Evolutionary conservation across 169 alveolate genomes (phyloP), one percentile per base, ranked within the genome.

Genomic region (Plasmodium fragile): DNA sequence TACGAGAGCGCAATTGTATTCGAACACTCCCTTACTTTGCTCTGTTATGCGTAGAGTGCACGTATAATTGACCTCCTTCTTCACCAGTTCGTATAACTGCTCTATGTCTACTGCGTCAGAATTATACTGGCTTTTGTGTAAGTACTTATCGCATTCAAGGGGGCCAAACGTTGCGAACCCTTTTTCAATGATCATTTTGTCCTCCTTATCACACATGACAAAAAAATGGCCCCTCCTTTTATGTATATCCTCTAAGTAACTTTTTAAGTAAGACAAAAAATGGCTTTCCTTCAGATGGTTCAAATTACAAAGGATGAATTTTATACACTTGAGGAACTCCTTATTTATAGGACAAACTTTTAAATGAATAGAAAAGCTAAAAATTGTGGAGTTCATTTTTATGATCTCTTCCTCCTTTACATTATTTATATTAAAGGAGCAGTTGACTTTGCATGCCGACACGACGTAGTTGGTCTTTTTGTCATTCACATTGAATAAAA

Each of bases 371-470:
- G 90, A 36, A 34, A 89, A 89, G 0, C 25, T 78, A 10, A 11
- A 52, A 30, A 11, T 25, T 78, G 55, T 13, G 22, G 85, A 41
- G 34, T 39, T 78, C 72, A 89, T 77, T 32, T 89, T 89, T 55
- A 89, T 89, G 13, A 77, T 4, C 30, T 89, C 94, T 11, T 89
- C 94, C 22, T 78, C 90, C 49, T 89, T 89, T 22, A 89, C 71
- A 34, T 55, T 78, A 78, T 89, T 89, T 43, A 89, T 78, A 34
- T 78, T 78, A 78, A 89, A 89, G 53, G 59, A 78, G 52, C 87
- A 89, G 72, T 89, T 89, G 22, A 89, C 36, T 59, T 89, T 89
- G 55, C 94, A 78, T 28, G 82, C 71, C 7, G 94, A 72, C 22
- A 89, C 45, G 18, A 89, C 28, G 7, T 18, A 78, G 32, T 89